These are phyloP conservation scores for Gossypium aridum DNA, from an alignment of 441 rosid species.

Conservation along the genomic window DNA sequence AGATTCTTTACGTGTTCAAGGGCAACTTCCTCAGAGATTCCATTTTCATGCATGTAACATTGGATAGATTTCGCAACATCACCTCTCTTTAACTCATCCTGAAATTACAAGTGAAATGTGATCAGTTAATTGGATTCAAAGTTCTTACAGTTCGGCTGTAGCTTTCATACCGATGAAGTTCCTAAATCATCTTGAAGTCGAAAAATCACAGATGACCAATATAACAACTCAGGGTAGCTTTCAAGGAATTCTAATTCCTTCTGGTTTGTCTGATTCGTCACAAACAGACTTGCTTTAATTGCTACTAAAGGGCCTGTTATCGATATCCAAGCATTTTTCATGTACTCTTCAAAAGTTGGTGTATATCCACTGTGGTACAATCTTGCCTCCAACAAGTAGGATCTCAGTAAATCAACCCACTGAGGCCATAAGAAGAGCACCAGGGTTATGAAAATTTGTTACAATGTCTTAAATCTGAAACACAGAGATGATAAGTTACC, in stretches of 20 bases:
- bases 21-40: neutral
- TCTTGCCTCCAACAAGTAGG: conserved; percentile 34
- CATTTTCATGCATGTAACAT: neutral
- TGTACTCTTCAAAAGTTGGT: conserved; percentile 35
- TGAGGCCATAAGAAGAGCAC: conserved; percentile 4
- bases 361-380: conserved; percentile 26
- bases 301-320: conserved; percentile 27
- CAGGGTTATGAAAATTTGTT: neutral
- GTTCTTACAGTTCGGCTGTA: neutral
- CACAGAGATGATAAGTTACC: neutral
- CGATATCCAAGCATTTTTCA: conserved; percentile 30
- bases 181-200: conserved; percentile 42
- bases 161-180: conserved; percentile 31
- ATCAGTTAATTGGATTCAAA: neutral
- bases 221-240: conserved; percentile 19
- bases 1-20: neutral
- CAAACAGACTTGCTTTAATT: conserved; percentile 18
- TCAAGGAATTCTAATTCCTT: conserved; percentile 13
- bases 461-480: neutral
- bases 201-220: conserved; percentile 29
- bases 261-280: conserved; percentile 5
- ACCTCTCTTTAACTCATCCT: neutral
- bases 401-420: conserved; percentile 38
- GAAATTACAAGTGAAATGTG: neutral
- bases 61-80: conserved; percentile 1